Evolutionary conservation across 2,329 filamentous ascomycete genomes (phyloP).

Genomic region (Cyphellophora attinorum): DNA sequence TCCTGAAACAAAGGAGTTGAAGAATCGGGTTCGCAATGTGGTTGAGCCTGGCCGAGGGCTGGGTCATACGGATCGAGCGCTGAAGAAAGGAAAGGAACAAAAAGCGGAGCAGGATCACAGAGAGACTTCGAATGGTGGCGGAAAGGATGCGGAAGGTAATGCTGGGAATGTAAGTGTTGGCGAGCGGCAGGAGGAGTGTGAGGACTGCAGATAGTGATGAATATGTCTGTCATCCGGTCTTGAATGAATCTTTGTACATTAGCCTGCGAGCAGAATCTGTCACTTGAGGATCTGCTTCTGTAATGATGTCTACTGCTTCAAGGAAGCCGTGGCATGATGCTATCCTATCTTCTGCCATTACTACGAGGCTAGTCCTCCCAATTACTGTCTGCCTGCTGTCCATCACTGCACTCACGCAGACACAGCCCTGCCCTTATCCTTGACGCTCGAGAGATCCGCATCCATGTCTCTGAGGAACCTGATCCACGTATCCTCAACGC

Average conservation of each 20-base stretch:
- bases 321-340: too few relatives aligned
- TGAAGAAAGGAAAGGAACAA: slow-evolving; percentile 20
- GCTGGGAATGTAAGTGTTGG: too few relatives aligned
- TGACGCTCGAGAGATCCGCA: slow-evolving; percentile 20
- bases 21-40: slow-evolving; percentile 71
- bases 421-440: not conserved
- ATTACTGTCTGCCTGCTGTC: too few relatives aligned
- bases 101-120: slow-evolving; percentile 4
- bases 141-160: too few relatives aligned
- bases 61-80: slow-evolving; percentile 64
- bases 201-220: too few relatives aligned
- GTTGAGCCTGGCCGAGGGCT: slow-evolving; percentile 69
- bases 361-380: too few relatives aligned
- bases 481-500: slow-evolving; percentile 77
- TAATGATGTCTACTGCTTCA: too few relatives aligned
- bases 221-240: too few relatives aligned
- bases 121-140: slow-evolving; percentile 4
- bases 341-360: not conserved
- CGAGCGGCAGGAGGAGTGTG: too few relatives aligned
- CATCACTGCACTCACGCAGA: not conserved
- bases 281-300: too few relatives aligned
- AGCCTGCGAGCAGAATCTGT: too few relatives aligned
- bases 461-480: slow-evolving; percentile 83
- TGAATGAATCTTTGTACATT: too few relatives aligned
- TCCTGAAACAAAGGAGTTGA: slow-evolving; percentile 86